Conservation (phyloP, 495 filamentous ascomycete genomes). For the Neurospora sp. region DNA sequence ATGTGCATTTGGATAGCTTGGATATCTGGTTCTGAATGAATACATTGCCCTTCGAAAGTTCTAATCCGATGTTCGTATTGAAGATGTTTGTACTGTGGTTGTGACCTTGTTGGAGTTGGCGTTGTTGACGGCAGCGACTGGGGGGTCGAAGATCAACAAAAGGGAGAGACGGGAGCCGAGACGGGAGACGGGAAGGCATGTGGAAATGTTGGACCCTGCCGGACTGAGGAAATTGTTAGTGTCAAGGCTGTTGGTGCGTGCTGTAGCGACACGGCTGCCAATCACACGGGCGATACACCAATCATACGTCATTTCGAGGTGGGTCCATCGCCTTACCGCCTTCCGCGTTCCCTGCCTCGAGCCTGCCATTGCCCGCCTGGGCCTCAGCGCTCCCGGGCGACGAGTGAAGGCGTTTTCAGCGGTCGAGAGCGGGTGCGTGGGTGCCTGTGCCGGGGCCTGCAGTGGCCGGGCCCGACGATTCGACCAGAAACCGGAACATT, state of each 20-base stretch:
- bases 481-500: neutral
- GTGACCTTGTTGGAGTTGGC: neutral
- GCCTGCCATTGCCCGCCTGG: neutral
- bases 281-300: neutral
- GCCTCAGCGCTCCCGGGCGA: neutral
- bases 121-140: neutral
- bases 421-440: neutral
- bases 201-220: neutral
- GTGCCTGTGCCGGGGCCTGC: neutral
- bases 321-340: neutral
- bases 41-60: neutral
- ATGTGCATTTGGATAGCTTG: neutral
- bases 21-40: neutral
- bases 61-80: neutral
- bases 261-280: neutral
- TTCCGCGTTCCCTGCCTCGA: neutral
- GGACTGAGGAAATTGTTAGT: neutral
- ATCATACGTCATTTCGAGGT: neutral
- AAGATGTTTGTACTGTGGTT: neutral
- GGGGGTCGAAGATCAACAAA: neutral
- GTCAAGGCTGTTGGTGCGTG: neutral
- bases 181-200: neutral
- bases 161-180: neutral
- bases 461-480: neutral
- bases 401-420: neutral